Conservation (phyloP, 2,329 filamentous ascomycete genomes). For the Plenodomus biglobosus region DNA sequence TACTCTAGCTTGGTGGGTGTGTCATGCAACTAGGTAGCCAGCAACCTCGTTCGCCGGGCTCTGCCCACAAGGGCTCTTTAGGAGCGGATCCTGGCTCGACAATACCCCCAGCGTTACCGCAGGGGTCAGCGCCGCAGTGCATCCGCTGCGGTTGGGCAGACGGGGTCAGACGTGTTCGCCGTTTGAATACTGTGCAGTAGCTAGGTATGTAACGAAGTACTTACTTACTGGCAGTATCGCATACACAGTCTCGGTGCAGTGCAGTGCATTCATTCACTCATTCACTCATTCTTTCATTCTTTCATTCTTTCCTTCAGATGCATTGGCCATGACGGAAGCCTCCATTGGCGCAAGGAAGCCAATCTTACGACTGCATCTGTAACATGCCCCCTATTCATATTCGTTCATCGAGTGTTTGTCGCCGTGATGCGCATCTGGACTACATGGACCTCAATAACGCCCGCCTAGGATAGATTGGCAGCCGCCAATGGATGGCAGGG, state of each 20-base stretch:
- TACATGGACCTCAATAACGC: conserved; percentile 16
- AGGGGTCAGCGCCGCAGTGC: conserved; percentile 19
- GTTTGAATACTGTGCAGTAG: no score
- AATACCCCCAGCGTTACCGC: conserved; percentile 26
- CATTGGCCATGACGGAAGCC: conserved; percentile 2
- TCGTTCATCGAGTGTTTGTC: conserved; percentile 4
- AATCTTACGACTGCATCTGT: no score
- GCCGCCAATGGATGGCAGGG: conserved; percentile 15
- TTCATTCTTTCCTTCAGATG: no score
- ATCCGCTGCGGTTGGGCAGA: conserved; percentile 7
- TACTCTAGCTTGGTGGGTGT: conserved; percentile 17
- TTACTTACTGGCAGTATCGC: no score
- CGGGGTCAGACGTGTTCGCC: conserved; percentile 18
- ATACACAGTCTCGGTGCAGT: conserved; percentile 1
- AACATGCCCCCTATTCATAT: no score
- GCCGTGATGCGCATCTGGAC: conserved; percentile 9
- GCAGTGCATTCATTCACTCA: no score
- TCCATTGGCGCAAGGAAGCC: no score
- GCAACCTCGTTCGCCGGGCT: conserved; percentile 19
- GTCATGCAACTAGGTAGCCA: conserved; percentile 31
- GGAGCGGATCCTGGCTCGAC: conserved; percentile 14
- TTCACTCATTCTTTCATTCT: no score
- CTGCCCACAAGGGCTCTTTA: conserved; percentile 21
- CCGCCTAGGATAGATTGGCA: conserved; percentile 18
- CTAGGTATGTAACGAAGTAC: no score